phyloP scores from a whole-genome alignment of 345 rosid species.

The Arabis hirsuta region DNA sequence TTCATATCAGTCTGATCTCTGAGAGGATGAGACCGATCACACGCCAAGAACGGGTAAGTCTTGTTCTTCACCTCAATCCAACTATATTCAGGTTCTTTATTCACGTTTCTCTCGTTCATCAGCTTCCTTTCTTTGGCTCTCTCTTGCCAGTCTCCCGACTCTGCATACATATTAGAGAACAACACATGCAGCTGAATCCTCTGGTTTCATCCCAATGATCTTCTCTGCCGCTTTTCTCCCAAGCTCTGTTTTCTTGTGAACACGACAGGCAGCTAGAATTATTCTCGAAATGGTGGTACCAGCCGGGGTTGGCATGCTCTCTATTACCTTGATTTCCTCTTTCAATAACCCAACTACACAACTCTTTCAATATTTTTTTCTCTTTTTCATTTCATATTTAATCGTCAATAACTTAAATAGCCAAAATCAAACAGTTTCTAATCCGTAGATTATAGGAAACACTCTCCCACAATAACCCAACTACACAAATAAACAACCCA shows the following conservation, averaged over 20 bases:
- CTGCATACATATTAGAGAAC: slow-evolving; percentile 75
- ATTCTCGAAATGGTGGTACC: slow-evolving; percentile 76
- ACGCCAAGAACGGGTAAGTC: slow-evolving; percentile 75
- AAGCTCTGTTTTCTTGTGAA: slow-evolving; percentile 66
- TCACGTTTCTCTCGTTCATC: slow-evolving; percentile 75
- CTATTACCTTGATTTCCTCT: slow-evolving; percentile 66
- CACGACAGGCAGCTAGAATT: slow-evolving; percentile 72
- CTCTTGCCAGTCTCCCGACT: slow-evolving; percentile 77
- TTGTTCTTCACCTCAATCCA: slow-evolving; percentile 88
- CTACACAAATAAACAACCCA: too few species aligned
- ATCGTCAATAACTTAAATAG: too few species aligned
- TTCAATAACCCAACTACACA: too few species aligned
- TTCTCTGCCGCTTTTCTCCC: slow-evolving; percentile 80
- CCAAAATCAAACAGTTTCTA: too few species aligned
- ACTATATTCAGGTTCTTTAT: slow-evolving; percentile 87
- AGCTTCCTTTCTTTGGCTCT: slow-evolving; percentile 65
- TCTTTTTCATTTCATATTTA: background rate
- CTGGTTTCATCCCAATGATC: slow-evolving; percentile 77
- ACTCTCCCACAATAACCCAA: too few species aligned
- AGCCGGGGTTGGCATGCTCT: slow-evolving; percentile 61
- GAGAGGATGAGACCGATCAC: slow-evolving; percentile 71
- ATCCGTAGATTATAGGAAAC: too few species aligned
- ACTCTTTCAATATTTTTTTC: too few species aligned
- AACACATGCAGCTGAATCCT: slow-evolving; percentile 81
- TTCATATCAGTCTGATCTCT: slow-evolving; percentile 58